A percentile compares a stretch with the other conserved stretches of the same genome.
These are phyloP conservation scores for Alternaria infectoria DNA, from an alignment of 2,329 filamentous ascomycete genomes.

Conservation along the genomic window DNA sequence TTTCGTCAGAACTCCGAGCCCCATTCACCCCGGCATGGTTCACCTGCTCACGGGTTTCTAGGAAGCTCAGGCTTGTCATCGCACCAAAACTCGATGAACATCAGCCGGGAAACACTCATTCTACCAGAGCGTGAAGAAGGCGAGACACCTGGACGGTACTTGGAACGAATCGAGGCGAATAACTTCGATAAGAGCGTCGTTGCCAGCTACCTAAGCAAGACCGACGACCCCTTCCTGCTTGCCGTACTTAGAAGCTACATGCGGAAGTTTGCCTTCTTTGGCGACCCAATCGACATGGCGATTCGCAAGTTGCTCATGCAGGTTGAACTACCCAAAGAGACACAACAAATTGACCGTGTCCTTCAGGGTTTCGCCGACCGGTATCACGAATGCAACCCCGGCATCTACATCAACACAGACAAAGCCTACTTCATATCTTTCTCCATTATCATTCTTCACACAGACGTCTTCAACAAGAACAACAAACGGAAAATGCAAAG, in stretches of 20 bases:
- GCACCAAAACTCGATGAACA: slow-evolving; percentile 82
- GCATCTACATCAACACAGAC: slow-evolving; percentile 87
- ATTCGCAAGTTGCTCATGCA: slow-evolving; percentile 96
- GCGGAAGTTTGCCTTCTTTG: slow-evolving; percentile 92
- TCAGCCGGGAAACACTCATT: slow-evolving; percentile 71
- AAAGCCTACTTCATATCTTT: slow-evolving; percentile 99
- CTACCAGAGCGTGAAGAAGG: slow-evolving; percentile 83
- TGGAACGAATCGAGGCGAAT: slow-evolving; percentile 80
- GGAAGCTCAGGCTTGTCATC: slow-evolving; percentile 75
- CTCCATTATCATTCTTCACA: slow-evolving; percentile 93
- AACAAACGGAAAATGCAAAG: slow-evolving; percentile 99
- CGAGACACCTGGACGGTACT: slow-evolving; percentile 88
- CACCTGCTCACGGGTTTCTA: slow-evolving; percentile 63
- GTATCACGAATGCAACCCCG: slow-evolving; percentile 97
- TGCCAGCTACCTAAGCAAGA: slow-evolving; percentile 83
- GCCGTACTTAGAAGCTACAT: slow-evolving; percentile 92
- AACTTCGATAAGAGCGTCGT: slow-evolving; percentile 81
- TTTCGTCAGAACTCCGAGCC: slow-evolving; percentile 83
- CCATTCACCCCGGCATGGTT: slow-evolving; percentile 65
- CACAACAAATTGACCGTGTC: slow-evolving; percentile 95
- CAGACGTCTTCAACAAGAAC: slow-evolving; percentile 99
- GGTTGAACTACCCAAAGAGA: slow-evolving; percentile 93
- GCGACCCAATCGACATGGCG: slow-evolving; percentile 97
- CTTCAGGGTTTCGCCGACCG: slow-evolving; percentile 93
- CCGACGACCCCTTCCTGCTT: slow-evolving; percentile 80